phyloP scores from a whole-genome alignment of 2,329 filamentous ascomycete genomes.

The Ophiosphaerella herpotricha region DNA sequence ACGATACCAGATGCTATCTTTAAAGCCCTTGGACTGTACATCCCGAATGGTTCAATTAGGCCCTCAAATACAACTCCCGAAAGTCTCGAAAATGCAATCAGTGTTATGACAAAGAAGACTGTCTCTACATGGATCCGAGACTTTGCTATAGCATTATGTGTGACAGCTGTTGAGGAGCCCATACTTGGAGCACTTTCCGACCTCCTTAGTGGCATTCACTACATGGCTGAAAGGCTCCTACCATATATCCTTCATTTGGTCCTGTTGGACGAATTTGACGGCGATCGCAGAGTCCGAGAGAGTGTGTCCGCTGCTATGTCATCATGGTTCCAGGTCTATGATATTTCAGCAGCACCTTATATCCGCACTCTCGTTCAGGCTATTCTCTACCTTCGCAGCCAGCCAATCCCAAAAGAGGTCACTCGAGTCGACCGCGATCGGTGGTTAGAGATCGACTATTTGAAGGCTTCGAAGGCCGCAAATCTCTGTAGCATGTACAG shows the following conservation, averaged over 20 bases:
- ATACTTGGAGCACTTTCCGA: slow-evolving; percentile 71
- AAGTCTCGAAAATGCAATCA: slow-evolving; percentile 22
- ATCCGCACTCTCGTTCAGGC: slow-evolving; percentile 75
- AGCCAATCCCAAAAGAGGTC: slow-evolving; percentile 72
- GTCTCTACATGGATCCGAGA: slow-evolving; percentile 63
- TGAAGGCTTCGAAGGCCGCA: slow-evolving; percentile 71
- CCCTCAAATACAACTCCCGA: slow-evolving; percentile 7
- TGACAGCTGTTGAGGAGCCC: slow-evolving; percentile 61
- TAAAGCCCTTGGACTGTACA: slow-evolving; percentile 30
- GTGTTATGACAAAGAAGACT: slow-evolving; percentile 18
- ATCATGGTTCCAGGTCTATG: slow-evolving; percentile 63
- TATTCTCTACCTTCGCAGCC: slow-evolving; percentile 86
- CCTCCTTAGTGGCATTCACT: slow-evolving; percentile 67
- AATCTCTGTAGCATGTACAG: slow-evolving; percentile 82
- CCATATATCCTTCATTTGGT: slow-evolving; percentile 86
- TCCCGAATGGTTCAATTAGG: slow-evolving; percentile 17
- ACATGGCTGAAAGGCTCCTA: slow-evolving; percentile 74
- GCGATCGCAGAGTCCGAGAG: slow-evolving; percentile 61
- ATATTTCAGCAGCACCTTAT: slow-evolving; percentile 61
- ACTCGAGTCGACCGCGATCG: slow-evolving; percentile 77
- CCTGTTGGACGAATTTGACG: slow-evolving; percentile 69
- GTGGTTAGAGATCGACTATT: slow-evolving; percentile 86
- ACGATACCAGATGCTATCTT: slow-evolving; percentile 37
- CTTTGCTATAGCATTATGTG: slow-evolving; percentile 62
- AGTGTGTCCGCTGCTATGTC: slow-evolving; percentile 68